Base-by-base conservation (phyloP, 1,284 basidiomycete species). In the Ceratobasidium sp. region DNA sequence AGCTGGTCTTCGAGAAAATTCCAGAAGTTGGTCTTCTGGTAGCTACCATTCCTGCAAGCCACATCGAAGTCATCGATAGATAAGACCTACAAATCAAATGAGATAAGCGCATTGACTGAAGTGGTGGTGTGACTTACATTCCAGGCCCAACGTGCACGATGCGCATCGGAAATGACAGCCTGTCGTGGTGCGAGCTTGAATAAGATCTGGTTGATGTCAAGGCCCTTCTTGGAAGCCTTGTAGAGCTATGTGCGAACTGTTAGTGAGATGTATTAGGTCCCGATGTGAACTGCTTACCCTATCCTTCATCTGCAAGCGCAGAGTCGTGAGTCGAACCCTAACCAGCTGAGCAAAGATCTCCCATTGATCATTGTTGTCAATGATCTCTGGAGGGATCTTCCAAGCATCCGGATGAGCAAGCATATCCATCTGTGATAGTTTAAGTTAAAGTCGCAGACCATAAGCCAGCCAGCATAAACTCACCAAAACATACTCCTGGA, bases 401-500 rank as follows among this genome's bases (percentile, higher is more conserved):
- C 39, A 64, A n/a, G 33, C 61, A 13, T 6, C 61, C 1, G 61
- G 61, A 26, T 42, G 17, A 15, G 23, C 17, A 15, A 20, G 13
- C 33, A 64, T 64, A 42, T 64, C 17, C n/a, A 5, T 23, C 61
- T 64, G n/a, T 45, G 17, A n/a, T 3, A n/a, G 39, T 8, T 7
- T 23, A 7, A 23, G 3, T 15, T n/a, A n/a, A 51, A 51, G 3
- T n/a, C 6, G 13, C 39, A 13, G 39, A 6, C 39, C 7, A 42
- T 42, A 51, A n/a, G n/a, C 47, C 20, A 51, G n/a, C n/a, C 49
- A 51, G 11, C 17, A 23, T 23, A 8, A n/a, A 23, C 67, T 33
- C 23, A 67, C 65, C 47, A 67, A 15, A 17, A 37, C 28, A 47
- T 31, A 67, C 33, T 67, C 65, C 33, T 67, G 65, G 17, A 67